These are phyloP conservation scores for Epichloe bromicola DNA, from an alignment of 2,329 filamentous ascomycete species.

Conservation along the genomic window DNA sequence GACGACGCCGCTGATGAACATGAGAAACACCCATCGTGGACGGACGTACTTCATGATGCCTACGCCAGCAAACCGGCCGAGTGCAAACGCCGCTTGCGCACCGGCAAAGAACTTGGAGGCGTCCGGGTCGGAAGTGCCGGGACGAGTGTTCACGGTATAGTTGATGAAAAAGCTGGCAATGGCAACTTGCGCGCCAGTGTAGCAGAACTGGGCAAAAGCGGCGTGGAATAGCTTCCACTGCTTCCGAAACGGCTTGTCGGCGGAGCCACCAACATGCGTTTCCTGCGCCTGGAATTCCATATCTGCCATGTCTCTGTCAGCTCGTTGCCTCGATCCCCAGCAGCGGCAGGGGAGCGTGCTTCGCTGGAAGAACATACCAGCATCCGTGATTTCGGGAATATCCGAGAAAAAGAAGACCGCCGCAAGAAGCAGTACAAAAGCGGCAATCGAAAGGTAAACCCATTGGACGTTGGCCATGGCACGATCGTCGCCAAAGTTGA, in stretches of 20 bases:
- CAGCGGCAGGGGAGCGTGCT: too few relatives aligned
- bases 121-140: constrained; percentile 32
- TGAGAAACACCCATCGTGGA: constrained; percentile 55
- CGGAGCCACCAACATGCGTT: constrained; percentile 33
- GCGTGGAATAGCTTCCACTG: constrained; percentile 68
- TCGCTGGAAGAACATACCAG: constrained; percentile 13
- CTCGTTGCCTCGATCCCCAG: not conserved
- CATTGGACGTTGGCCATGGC: constrained; percentile 59
- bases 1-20: constrained; percentile 51
- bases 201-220: constrained; percentile 65
- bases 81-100: constrained; percentile 58
- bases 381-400: constrained; percentile 57
- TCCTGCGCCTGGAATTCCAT: constrained; percentile 49
- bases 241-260: constrained; percentile 51
- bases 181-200: constrained; percentile 58
- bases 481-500: constrained; percentile 43
- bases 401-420: constrained; percentile 52
- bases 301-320: constrained; percentile 29
- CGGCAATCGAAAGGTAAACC: constrained; percentile 61
- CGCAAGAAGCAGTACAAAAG: constrained; percentile 56
- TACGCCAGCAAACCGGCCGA: constrained; percentile 58
- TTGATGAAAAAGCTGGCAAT: constrained; percentile 62
- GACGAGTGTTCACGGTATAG: constrained; percentile 49
- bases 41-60: constrained; percentile 52
- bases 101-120: constrained; percentile 60